Evolutionary conservation across 2,329 filamentous ascomycete genomes (phyloP), one percentile per base, ranked within the genome.

Genomic region (Xylariaceae sp.): DNA sequence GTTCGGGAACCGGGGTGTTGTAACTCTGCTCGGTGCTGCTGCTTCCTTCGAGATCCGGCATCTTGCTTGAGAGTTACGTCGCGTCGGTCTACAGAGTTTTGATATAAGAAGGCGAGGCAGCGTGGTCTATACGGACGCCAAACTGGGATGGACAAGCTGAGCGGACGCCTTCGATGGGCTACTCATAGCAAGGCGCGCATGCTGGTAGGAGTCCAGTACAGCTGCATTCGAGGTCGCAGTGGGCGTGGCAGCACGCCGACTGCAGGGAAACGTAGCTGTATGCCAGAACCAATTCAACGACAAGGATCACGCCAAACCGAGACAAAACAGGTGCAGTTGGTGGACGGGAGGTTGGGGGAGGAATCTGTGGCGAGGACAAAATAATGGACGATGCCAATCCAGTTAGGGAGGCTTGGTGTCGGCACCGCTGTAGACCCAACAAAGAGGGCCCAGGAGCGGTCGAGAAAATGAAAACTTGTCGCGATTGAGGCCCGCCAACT

Each of bases 351-450:
- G 39, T n/a, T 15, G 32, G 43, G 46, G 22, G 46, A 32, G 34
- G 47, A 52, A 47, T 41, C 49, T 40, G 50, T 60, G 22, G 37
- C 40, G 52, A 50, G 65, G 64, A 67, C 70, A 72, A 70, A 69
- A 67, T 58, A 34, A 54, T 37, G 34, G 47, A 32, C 10, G 57
- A 55, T 55, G 52, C 61, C 62, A 63, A 72, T 66, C 79, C 74
- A 92, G 77, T 96, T 97, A 97, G 81, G 92, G 92, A 72, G 94
- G 92, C 78, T 95, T 92, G 80, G 91, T 94, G 80, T 94, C 89
- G 79, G 91, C 89, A 87, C 92, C 92, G 80, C 86, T 86, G 75
- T 92, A 92, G 85, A 95, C 91, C 91, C 91, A 89, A 80, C 86
- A 85, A 72, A 86, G 85, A 76, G 91, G 92, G 80, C 90, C 90